Conservation (phyloP, 495 filamentous ascomycete genomes). For the Aspergillus ostianus region DNA sequence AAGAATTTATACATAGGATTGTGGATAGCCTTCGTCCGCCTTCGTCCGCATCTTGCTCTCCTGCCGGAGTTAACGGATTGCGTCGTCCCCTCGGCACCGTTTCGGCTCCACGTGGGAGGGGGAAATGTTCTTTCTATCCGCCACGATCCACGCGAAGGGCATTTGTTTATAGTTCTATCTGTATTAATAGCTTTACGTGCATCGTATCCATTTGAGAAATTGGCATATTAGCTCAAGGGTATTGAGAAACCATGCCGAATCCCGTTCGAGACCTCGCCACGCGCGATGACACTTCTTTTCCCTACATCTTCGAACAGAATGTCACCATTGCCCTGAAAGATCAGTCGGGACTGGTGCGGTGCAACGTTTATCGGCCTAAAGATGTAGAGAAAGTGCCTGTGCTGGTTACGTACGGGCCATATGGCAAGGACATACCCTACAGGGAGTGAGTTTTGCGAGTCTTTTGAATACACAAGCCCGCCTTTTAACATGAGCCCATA, state of each 20-base stretch:
- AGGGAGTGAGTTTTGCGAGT: constrained; percentile 22
- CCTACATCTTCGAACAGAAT: constrained; percentile 42
- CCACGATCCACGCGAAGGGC: no score
- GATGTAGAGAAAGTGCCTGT: constrained; percentile 29
- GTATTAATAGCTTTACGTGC: no score
- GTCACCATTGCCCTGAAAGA: constrained; percentile 33
- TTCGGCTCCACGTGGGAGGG: constrained; percentile 36
- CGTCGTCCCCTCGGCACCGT: constrained; percentile 9
- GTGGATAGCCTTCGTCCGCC: no score
- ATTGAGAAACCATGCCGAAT: constrained; percentile 33
- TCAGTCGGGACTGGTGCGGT: constrained; percentile 35
- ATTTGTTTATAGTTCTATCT: not conserved
- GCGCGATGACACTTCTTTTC: constrained; percentile 30
- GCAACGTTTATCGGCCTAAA: constrained; percentile 43
- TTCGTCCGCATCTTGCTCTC: no score
- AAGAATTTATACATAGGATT: no score
- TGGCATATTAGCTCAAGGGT: not conserved
- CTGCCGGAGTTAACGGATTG: not conserved
- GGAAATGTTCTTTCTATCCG: not conserved
- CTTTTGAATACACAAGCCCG: not conserved
- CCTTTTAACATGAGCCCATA: constrained; percentile 4
- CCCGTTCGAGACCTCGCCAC: constrained; percentile 37
- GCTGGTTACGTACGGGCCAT: constrained; percentile 51
- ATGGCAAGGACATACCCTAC: constrained; percentile 58
- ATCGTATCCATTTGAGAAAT: no score